phyloP scores from a whole-genome alignment of 495 filamentous ascomycete species.

The Aspergillus ellipticus region DNA sequence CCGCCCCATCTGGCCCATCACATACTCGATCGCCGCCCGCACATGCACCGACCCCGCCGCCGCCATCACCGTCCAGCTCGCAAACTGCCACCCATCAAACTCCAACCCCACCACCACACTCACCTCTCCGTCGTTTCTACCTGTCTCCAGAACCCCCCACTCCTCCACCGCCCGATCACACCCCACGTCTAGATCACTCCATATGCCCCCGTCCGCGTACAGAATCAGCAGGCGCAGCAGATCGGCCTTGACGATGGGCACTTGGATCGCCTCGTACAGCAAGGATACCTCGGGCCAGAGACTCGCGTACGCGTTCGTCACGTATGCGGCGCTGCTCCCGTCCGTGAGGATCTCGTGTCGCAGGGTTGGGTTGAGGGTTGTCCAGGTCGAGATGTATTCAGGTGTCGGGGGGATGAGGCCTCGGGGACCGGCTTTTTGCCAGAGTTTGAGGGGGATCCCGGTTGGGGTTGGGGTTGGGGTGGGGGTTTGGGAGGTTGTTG shows the following conservation, averaged over 20 bases:
- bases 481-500: neutral
- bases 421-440: constrained; percentile 29
- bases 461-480: constrained; percentile 3
- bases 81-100: constrained; percentile 36
- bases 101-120: constrained; percentile 42
- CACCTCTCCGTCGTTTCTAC: neutral
- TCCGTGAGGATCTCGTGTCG: constrained; percentile 37
- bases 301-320: constrained; percentile 24
- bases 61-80: constrained; percentile 38
- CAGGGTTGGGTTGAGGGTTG: constrained; percentile 24
- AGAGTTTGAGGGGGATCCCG: constrained; percentile 22
- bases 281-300: constrained; percentile 22
- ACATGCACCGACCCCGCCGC: constrained; percentile 24
- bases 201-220: constrained; percentile 40
- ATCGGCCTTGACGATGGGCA: constrained; percentile 38
- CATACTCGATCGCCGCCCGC: constrained; percentile 9
- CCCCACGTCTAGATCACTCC: constrained; percentile 41
- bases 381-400: constrained; percentile 23
- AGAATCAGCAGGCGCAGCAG: constrained; percentile 41
- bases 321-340: constrained; percentile 26
- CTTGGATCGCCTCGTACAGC: constrained; percentile 23
- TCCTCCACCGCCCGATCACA: constrained; percentile 30
- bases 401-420: constrained; percentile 11
- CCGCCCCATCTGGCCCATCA: constrained; percentile 7
- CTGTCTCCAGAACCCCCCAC: constrained; percentile 25